A percentile compares a stretch with the other conserved stretches of the same genome.
Evolutionary conservation across 1,284 basidiomycete species (phyloP).

Genomic region (Tilletia walkeri): DNA sequence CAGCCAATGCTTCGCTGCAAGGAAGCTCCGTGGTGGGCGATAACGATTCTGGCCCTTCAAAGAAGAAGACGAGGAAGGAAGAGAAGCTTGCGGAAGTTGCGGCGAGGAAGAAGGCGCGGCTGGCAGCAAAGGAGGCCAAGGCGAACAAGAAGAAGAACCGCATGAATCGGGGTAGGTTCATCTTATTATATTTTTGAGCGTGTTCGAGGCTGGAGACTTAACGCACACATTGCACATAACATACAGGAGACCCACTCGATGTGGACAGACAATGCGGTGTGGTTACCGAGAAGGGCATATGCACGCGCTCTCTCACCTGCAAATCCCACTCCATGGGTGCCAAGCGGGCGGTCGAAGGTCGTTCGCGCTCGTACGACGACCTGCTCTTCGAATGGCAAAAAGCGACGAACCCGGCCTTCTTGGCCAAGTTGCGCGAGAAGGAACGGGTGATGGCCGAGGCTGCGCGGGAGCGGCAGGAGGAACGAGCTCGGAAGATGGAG

Average conservation of each 20-base stretch:
- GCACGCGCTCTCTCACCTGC: slow-evolving; percentile 94
- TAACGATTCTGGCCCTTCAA: neutral
- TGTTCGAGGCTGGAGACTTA: too few species aligned
- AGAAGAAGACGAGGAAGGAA: slow-evolving; percentile 23
- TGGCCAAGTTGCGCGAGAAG: slow-evolving; percentile 75
- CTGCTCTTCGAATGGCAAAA: slow-evolving; percentile 82
- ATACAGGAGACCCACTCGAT: slow-evolving; percentile 59
- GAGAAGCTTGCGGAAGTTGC: slow-evolving; percentile 15
- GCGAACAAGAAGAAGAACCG: slow-evolving; percentile 31
- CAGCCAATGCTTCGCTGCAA: slow-evolving; percentile 22
- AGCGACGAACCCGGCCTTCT: slow-evolving; percentile 84
- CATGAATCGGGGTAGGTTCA: slow-evolving; percentile 32
- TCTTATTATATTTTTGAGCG: too few species aligned
- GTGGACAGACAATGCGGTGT: slow-evolving; percentile 94
- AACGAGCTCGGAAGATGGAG: slow-evolving; percentile 29
- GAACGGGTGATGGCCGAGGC: slow-evolving; percentile 49
- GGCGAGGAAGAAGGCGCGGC: neutral
- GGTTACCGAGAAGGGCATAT: slow-evolving; percentile 93
- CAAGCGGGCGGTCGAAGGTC: slow-evolving; percentile 85
- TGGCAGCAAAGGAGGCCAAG: slow-evolving; percentile 19
- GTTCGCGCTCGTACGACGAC: slow-evolving; percentile 80
- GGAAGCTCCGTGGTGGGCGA: slow-evolving; percentile 7
- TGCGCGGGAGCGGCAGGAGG: slow-evolving; percentile 22
- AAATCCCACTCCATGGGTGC: slow-evolving; percentile 98
- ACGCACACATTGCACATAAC: too few species aligned